Conservation (phyloP, 176 grass and related monocot genomes). For the Triticum urartu region DNA sequence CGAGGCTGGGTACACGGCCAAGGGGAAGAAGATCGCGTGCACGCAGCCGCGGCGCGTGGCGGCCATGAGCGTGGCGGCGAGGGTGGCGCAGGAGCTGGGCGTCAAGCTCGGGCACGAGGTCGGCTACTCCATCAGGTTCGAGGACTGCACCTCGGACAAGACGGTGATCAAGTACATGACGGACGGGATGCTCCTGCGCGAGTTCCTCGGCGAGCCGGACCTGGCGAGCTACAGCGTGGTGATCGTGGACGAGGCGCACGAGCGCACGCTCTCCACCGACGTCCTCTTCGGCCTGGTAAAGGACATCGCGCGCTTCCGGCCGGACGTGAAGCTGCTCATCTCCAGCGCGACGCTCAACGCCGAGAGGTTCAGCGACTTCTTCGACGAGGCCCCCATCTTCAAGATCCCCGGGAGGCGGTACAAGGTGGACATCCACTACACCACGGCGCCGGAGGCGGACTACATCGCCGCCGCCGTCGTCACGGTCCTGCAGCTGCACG, state of each 20-base stretch:
- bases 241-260: constrained; percentile 77
- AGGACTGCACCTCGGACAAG: constrained; percentile 70
- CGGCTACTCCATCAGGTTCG: constrained; percentile 71
- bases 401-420: constrained; percentile 52
- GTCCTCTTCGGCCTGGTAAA: constrained; percentile 73
- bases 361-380: constrained; percentile 60
- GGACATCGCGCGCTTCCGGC: constrained; percentile 42
- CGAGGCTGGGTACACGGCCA: constrained; percentile 43
- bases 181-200: constrained; percentile 61
- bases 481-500: constrained; percentile 60
- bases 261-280: constrained; percentile 60
- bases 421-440: constrained; percentile 61
- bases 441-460: constrained; percentile 50
- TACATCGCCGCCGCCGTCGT: constrained; percentile 50
- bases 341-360: constrained; percentile 70
- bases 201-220: constrained; percentile 63
- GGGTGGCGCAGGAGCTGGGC: constrained; percentile 64
- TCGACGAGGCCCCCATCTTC: constrained; percentile 57
- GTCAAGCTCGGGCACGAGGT: constrained; percentile 67
- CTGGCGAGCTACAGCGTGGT: constrained; percentile 61
- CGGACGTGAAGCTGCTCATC: constrained; percentile 60
- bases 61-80: constrained; percentile 57
- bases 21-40: constrained; percentile 49
- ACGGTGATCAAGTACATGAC: constrained; percentile 64
- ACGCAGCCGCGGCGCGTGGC: constrained; percentile 66